Base-by-base conservation (phyloP, 257 asterid genomes). In the Leonotis leonurus region DNA sequence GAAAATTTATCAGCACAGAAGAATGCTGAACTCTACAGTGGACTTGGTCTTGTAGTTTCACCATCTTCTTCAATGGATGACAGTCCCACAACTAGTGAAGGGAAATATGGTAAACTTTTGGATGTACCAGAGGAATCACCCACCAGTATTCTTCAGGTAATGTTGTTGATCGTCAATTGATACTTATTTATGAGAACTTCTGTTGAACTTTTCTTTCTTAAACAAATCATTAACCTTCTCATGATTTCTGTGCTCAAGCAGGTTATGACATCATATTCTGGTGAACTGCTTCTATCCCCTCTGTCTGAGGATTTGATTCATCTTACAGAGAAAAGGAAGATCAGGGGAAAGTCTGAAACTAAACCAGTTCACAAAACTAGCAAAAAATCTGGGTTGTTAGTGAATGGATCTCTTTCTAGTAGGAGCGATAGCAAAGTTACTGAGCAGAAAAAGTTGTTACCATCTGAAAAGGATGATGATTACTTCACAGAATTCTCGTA, bases 71-170 rank as follows among this genome's bases (percentile, higher is more conserved):
- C 99, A 0, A 70, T 83, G 74, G 92, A 87, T 45, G 94, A 83
- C 68, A 85, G 87, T 67, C 95, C 83, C 43, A 11, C 74, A 22
- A 73, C 85, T 56, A 76, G 90, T 75, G 90, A 71, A 68, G 81
- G 88, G 63, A 70, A 77, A 57, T 61, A 59, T 69, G 80, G 62
- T 69, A 82, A 75, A 41, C 70, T 33, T 64, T 68, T 43, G 70
- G 75, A 75, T 69, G 75, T 53, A 57, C 80, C 90, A 6, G 83
- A 84, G 58, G 83, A 80, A 65, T 94, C 99, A 57, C 97, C 96
- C 25, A 82, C 87, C 32, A 90, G 95, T 73, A 94, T 94, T 78
- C 92, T 94, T 66, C 84, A 86, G 96, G 99, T 94, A 79, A 62
- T 56, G 48, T 64, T 73, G 60, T 46, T 65, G 60, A 70, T 77